A percentile compares a stretch with the other conserved stretches of the same genome.
Conservation (phyloP, 179 eudicot genomes). For the Pouteria campechiana region DNA sequence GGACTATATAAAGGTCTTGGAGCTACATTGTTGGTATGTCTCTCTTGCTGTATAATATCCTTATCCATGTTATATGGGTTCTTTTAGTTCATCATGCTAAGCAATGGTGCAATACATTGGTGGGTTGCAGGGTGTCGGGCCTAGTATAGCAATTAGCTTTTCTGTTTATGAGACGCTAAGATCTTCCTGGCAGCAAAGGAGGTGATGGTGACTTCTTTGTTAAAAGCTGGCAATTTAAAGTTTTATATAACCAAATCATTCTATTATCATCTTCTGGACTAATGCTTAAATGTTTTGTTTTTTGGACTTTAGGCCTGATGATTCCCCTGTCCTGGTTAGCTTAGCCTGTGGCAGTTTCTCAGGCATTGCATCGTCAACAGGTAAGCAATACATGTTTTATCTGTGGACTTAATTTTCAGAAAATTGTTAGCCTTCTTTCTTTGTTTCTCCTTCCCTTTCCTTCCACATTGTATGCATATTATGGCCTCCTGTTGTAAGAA, state of each 20-base stretch:
- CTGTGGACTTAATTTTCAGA: no score
- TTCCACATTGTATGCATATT: no score
- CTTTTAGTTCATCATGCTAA: no score
- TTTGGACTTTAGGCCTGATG: slow-evolving; percentile 50
- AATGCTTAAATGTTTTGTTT: not conserved
- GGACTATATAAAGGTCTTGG: slow-evolving; percentile 98
- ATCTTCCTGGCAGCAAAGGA: slow-evolving; percentile 60
- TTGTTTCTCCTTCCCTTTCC: no score
- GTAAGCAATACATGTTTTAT: no score
- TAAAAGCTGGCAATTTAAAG: not conserved
- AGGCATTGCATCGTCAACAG: slow-evolving; percentile 90
- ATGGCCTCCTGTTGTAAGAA: no score
- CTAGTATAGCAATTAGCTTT: slow-evolving; percentile 89
- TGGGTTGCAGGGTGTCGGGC: slow-evolving; percentile 94
- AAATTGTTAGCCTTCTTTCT: not conserved
- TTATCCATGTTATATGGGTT: no score
- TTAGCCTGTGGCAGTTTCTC: slow-evolving; percentile 97
- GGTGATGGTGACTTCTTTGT: slow-evolving; percentile 36
- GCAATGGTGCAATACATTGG: no score
- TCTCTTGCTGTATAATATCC: slow-evolving; percentile 1
- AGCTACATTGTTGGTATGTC: slow-evolving; percentile 68
- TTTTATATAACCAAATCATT: not conserved
- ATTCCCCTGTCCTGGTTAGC: slow-evolving; percentile 68
- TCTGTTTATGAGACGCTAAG: slow-evolving; percentile 82
- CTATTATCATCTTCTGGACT: no score